phyloP scores from a whole-genome alignment of 805 yeast genomes.

The Cyberlindnera sargentensis region DNA sequence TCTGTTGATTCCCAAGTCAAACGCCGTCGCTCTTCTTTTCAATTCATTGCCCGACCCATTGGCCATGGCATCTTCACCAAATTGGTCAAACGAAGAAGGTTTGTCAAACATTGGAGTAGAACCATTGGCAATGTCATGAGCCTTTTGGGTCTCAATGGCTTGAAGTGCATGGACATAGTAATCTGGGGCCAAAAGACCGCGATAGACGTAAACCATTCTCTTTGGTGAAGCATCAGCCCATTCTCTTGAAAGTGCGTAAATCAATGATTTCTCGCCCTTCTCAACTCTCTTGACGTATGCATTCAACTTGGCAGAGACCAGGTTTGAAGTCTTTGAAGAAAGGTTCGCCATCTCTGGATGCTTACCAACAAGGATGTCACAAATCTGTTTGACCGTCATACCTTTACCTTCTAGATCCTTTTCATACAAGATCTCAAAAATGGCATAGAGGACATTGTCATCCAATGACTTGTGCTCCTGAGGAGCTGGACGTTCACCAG shows the following conservation, averaged over 20 bases:
- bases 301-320: slow-evolving; percentile 75
- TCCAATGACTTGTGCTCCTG: slow-evolving; percentile 59
- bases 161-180: slow-evolving; percentile 65
- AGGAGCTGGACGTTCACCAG: slow-evolving; percentile 70
- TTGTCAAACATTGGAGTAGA: slow-evolving; percentile 17
- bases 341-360: slow-evolving; percentile 82
- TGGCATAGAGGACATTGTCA: slow-evolving; percentile 70
- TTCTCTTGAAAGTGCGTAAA: slow-evolving; percentile 73
- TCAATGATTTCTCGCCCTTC: slow-evolving; percentile 67
- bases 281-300: slow-evolving; percentile 83
- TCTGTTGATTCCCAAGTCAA: slow-evolving; percentile 40
- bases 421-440: slow-evolving; percentile 64
- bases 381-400: slow-evolving; percentile 85
- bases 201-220: slow-evolving; percentile 81
- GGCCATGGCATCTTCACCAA: slow-evolving; percentile 13
- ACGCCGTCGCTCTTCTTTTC: slow-evolving; percentile 47
- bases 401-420: slow-evolving; percentile 65
- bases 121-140: slow-evolving; percentile 12
- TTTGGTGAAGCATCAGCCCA: slow-evolving; percentile 91
- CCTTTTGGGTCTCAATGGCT: slow-evolving; percentile 48
- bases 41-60: slow-evolving; percentile 12
- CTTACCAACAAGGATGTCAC: slow-evolving; percentile 64
- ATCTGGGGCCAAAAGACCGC: slow-evolving; percentile 72
- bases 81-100: slow-evolving; percentile 15
- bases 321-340: slow-evolving; percentile 72